Percentiles rank a stretch among this genome's conserved stretches.
phyloP scores from a whole-genome alignment of 129 eudicot species.

The Arctium lappa region DNA sequence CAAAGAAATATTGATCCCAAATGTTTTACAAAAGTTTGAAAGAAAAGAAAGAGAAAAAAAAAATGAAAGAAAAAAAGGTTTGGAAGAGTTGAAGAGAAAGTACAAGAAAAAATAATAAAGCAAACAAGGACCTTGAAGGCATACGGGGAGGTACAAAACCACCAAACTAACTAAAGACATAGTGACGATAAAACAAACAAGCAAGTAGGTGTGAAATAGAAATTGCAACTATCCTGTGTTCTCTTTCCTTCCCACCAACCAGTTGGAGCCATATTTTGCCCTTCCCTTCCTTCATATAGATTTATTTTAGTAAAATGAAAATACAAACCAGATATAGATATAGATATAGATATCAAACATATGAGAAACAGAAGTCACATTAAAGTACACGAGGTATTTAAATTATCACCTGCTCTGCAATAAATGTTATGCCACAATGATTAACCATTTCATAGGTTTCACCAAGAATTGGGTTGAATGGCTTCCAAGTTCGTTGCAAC shows the following conservation, averaged over 20 bases:
- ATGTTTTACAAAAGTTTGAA: neutral
- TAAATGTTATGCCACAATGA: slow-evolving; percentile 80
- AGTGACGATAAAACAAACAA: too few relatives aligned
- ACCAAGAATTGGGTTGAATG: slow-evolving; percentile 96
- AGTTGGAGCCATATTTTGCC: too few relatives aligned
- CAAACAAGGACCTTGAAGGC: neutral
- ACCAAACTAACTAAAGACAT: neutral
- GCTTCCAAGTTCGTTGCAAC: slow-evolving; percentile 90
- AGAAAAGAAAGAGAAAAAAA: neutral
- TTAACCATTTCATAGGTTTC: slow-evolving; percentile 93
- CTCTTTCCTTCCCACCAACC: too few relatives aligned
- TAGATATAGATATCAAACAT: neutral
- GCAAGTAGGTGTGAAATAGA: neutral
- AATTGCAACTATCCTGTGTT: too few relatives aligned
- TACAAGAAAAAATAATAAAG: neutral
- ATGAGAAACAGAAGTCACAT: neutral
- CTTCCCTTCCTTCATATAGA: too few relatives aligned
- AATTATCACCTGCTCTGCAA: slow-evolving; percentile 76
- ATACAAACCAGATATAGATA: neutral
- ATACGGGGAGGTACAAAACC: neutral
- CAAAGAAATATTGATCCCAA: neutral
- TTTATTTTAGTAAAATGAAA: neutral
- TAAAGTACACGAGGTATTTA: neutral
- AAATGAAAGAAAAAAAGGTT: neutral
- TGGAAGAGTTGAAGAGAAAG: neutral